phyloP scores from a whole-genome alignment of 208 protist species.

The Crithidia brevicula region DNA sequence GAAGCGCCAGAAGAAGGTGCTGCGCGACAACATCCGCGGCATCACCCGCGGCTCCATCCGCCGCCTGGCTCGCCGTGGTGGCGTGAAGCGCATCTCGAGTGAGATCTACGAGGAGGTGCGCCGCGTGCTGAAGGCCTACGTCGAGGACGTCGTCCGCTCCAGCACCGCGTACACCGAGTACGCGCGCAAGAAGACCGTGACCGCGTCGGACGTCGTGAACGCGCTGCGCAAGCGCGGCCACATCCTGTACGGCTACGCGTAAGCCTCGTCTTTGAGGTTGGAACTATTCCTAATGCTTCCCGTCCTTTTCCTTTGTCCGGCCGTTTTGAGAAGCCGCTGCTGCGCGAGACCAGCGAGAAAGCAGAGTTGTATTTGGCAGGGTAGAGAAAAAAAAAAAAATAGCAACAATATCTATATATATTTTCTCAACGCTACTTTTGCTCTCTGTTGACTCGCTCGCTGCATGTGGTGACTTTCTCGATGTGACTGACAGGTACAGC shows the following conservation, averaged over 20 bases:
- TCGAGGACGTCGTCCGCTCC: constrained; percentile 84
- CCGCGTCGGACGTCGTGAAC: constrained; percentile 85
- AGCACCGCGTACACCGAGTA: constrained; percentile 89
- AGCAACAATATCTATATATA: too few relatives aligned
- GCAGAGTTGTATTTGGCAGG: too few relatives aligned
- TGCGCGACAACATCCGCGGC: constrained; percentile 88
- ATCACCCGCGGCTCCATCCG: constrained; percentile 89
- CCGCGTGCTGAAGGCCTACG: constrained; percentile 82
- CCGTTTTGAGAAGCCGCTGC: too few relatives aligned
- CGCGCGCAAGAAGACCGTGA: constrained; percentile 82
- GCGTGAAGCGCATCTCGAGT: constrained; percentile 90
- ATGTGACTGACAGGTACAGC: not conserved
- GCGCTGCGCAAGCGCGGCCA: constrained; percentile 88
- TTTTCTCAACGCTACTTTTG: too few relatives aligned
- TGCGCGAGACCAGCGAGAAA: too few relatives aligned
- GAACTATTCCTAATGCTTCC: too few relatives aligned
- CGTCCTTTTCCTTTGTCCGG: too few relatives aligned
- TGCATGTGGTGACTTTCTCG: too few relatives aligned
- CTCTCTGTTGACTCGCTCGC: too few relatives aligned
- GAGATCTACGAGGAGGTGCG: constrained; percentile 76
- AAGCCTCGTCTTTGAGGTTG: too few relatives aligned
- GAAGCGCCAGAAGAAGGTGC: constrained; percentile 88
- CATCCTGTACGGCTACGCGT: constrained; percentile 91
- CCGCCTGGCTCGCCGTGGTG: constrained; percentile 91
- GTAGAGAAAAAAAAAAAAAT: too few relatives aligned